Base-by-base conservation (phyloP, 257 asterid species). In the Jasminum sambac region DNA sequence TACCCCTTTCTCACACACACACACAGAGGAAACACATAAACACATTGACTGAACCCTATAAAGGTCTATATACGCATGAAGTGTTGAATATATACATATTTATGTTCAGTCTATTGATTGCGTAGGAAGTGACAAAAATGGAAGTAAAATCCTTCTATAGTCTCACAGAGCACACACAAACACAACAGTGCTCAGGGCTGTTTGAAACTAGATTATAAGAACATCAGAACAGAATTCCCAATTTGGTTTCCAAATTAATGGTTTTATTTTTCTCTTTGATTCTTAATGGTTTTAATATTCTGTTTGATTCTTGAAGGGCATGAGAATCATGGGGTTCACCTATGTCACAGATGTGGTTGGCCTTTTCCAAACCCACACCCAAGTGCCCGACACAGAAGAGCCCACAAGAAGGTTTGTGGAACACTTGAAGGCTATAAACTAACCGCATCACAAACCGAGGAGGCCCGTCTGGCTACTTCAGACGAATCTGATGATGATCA, bases 301-400 rank as follows among this genome's bases (percentile, higher is more conserved):
- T 50, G 5, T n/a, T 70, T 79, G 70, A 71, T 70, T 86, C 16
- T 78, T 61, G 74, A 84, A 92, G 98, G 85, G 76, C 88, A 77
- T 63, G 93, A 82, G 46, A 76, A 64, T 61, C 89, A 81, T n/a
- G 93, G 82, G 42, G 79, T 83, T 70, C 69, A 90, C 80, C 19
- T 83, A n/a, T 93, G 98, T 81, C 83, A 58, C 79, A 84, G 86
- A 82, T 93, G 98, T 84, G 91, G 95, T 43, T 93, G 98, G 98
- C 96, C 98, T 24, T 93, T 87, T 64, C 94, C 98, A 59, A 93
- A 93, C 12, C 86, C 89, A 65, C 96, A 93, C 36, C 98, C 98
- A 14, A 93, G 98, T 82, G 72, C 98, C 69, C 90, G 66, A 58
- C 94, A 90, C 76, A 84, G 98, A 81, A 89, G 92, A 80, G 87